Conservation (phyloP, 345 rosid genomes). For the Dimocarpus longan region DNA sequence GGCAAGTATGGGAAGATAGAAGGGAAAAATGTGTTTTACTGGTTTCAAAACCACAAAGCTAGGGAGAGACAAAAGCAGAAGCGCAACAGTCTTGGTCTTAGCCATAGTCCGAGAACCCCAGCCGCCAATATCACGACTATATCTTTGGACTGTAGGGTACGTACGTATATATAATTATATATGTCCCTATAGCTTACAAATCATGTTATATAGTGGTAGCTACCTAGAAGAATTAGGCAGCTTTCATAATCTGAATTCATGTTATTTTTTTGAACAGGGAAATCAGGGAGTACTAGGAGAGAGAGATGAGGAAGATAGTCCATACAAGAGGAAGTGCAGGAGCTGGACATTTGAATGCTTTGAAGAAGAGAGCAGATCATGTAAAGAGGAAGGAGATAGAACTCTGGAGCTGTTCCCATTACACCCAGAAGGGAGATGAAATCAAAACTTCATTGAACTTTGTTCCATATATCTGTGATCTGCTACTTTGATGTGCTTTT, state of each 20-base stretch:
- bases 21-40: constrained; percentile 96
- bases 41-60: constrained; percentile 99
- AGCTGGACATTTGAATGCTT: constrained; percentile 79
- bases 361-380: constrained; percentile 52
- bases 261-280: constrained; percentile 30
- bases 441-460: constrained; percentile 7
- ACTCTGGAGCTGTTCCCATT: constrained; percentile 97
- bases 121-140: constrained; percentile 34
- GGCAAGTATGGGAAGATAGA: constrained; percentile 89
- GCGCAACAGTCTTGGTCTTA: constrained; percentile 66
- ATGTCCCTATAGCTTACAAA: too few species aligned
- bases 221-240: too few species aligned
- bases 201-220: too few species aligned
- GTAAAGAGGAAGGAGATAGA: constrained; percentile 55
- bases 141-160: constrained; percentile 55
- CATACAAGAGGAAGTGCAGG: constrained; percentile 83
- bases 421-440: constrained; percentile 85
- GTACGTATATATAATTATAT: neutral
- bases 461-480: constrained; percentile 12
- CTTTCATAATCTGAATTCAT: neutral
- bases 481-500: constrained; percentile 22
- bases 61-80: constrained; percentile 97
- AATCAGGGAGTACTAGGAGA: constrained; percentile 28
- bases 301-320: constrained; percentile 53
- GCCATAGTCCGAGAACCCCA: constrained; percentile 49